Evolutionary conservation across 345 rosid genomes (phyloP).

Genomic region (Boechera stricta): DNA sequence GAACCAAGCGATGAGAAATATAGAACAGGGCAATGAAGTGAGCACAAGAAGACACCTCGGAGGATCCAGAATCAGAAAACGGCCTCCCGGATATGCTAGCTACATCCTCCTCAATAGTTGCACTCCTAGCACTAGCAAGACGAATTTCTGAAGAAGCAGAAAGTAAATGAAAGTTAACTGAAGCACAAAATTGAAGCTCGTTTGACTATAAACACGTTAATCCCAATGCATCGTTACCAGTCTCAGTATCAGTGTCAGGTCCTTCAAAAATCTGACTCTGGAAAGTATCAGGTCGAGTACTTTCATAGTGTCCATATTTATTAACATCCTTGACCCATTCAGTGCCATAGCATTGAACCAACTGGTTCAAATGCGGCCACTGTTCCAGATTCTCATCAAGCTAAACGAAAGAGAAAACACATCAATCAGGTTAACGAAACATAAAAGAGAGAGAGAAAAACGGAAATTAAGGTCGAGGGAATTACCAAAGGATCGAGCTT

Average conservation of each 20-base stretch:
- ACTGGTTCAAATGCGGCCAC: conserved; percentile 95
- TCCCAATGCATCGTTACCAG: conserved; percentile 53
- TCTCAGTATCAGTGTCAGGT: conserved; percentile 94
- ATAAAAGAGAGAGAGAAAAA: not conserved
- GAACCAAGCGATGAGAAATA: not conserved
- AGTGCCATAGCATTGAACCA: conserved; percentile 81
- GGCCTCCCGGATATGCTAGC: conserved; percentile 88
- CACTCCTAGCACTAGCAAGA: conserved; percentile 79
- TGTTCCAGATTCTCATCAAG: conserved; percentile 88
- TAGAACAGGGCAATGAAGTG: not conserved
- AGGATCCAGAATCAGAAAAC: conserved; percentile 55
- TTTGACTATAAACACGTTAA: no score
- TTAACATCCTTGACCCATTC: conserved; percentile 95
- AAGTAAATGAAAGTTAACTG: conserved; percentile 13
- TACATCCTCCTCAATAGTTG: conserved; percentile 65
- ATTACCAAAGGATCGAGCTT: conserved; percentile 49
- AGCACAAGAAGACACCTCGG: conserved; percentile 52
- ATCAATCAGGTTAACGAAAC: not conserved
- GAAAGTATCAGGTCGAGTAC: conserved; percentile 61
- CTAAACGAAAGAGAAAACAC: conserved; percentile 44
- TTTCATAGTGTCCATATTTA: conserved; percentile 91
- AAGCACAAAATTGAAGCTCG: not conserved
- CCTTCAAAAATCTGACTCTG: conserved; percentile 94
- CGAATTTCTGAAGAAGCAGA: conserved; percentile 67
- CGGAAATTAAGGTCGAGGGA: not conserved